Evolutionary conservation across 805 yeast species (phyloP), one percentile per base, ranked within the genome.

Genomic region (Komagataella pseudopastoris): DNA sequence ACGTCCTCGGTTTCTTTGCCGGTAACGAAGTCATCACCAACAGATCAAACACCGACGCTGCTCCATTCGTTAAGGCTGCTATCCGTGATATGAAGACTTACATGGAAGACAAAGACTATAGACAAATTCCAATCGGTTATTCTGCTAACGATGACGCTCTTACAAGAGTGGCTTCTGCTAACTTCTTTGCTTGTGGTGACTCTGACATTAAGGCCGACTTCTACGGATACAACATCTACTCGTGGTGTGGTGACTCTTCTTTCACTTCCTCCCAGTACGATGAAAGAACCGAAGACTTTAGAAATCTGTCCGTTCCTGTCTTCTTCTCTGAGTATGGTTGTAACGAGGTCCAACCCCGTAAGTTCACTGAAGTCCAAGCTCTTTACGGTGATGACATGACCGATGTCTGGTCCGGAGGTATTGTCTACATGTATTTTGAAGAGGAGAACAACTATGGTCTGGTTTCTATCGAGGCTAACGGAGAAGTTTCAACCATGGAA

Each of bases 11-110:
- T 2, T 90, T 88, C 76, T 90, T 91, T 69, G 98, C 98, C 24
- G 99, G 98, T 55, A 93, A 93, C 69, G 99, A 91, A 75, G 98
- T 93, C 51, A 80, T 91, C 54, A 91, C 90, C 68, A 88, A 87
- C 62, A 70, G 68, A 47, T 71, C 88, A 49, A 90, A 88, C 68
- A 86, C 97, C 12, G 83, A 81, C 58, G 87, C 97, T 36, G 89
- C 97, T 24, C 88, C 97, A 1, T 91, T 82, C 67, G 96, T 93
- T 52, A 93, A 91, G 75, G 96, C 98, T 30, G 96, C 98, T 16
- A 76, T 93, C 55, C 83, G 99, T 68, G 99, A 91, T 65, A 76
- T 78, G 63, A 90, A 87, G 69, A 61, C 74, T 16, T 89, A 93
- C 69, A 86, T 93, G 59, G 67, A 71, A 51, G 74, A 70, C 52